phyloP scores from a whole-genome alignment of 352 stramenopile genomes.

The Phytophthora fragariaefolia region DNA sequence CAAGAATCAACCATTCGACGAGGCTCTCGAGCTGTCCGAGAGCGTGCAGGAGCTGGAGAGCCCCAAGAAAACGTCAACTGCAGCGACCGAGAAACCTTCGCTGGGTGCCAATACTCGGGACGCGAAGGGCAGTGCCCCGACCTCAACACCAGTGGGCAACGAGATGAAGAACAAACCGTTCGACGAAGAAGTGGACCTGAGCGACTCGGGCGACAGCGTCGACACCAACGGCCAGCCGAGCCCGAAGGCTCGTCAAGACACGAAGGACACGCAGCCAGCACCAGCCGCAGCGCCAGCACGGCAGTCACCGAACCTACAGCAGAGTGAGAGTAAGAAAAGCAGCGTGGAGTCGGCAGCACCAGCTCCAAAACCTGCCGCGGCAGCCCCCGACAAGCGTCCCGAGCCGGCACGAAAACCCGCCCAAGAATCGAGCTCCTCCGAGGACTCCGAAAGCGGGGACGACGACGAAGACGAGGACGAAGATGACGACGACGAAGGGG shows the following conservation, averaged over 20 bases:
- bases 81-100: slow-evolving; percentile 24
- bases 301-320: slow-evolving; percentile 14
- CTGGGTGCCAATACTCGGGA: neutral
- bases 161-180: slow-evolving; percentile 89
- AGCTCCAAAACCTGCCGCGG: slow-evolving; percentile 35
- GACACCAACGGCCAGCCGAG: slow-evolving; percentile 82
- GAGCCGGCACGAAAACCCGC: slow-evolving; percentile 55
- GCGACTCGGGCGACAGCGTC: slow-evolving; percentile 85
- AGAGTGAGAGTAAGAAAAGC: slow-evolving; percentile 23
- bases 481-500: slow-evolving; percentile 63
- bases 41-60: slow-evolving; percentile 82
- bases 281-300: slow-evolving; percentile 9
- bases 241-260: slow-evolving; percentile 41
- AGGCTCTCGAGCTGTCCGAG: slow-evolving; percentile 82
- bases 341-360: slow-evolving; percentile 8
- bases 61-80: slow-evolving; percentile 41
- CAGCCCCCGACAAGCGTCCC: slow-evolving; percentile 36
- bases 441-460: slow-evolving; percentile 70
- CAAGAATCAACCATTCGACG: slow-evolving; percentile 85
- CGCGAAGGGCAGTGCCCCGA: slow-evolving; percentile 8
- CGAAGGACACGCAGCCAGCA: slow-evolving; percentile 24
- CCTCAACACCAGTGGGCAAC: slow-evolving; percentile 15
- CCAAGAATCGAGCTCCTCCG: slow-evolving; percentile 74
- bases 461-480: slow-evolving; percentile 74
- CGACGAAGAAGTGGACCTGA: slow-evolving; percentile 88